These are phyloP conservation scores for Candida schatavii DNA, from an alignment of 805 yeast genomes.

Conservation along the genomic window DNA sequence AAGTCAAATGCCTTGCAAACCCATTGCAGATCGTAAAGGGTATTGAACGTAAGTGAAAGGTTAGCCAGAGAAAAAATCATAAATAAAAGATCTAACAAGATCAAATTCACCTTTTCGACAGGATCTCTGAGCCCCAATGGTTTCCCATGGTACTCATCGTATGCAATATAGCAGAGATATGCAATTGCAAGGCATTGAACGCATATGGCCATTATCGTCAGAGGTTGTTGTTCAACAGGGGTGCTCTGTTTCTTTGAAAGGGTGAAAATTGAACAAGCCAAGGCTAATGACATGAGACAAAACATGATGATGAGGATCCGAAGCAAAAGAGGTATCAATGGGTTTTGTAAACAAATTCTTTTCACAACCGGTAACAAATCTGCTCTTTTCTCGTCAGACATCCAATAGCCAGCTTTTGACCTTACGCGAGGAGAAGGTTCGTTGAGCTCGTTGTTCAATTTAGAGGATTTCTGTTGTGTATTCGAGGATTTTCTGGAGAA, in stretches of 20 bases:
- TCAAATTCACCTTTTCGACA: constrained; percentile 72
- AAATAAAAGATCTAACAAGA: constrained; percentile 79
- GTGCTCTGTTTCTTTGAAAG: constrained; percentile 30
- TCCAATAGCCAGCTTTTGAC: constrained; percentile 66
- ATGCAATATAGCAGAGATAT: constrained; percentile 77
- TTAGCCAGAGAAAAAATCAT: constrained; percentile 89
- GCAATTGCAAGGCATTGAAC: constrained; percentile 77
- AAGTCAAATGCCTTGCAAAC: constrained; percentile 43
- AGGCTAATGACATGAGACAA: constrained; percentile 64
- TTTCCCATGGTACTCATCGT: constrained; percentile 88
- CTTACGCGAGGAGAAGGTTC: constrained; percentile 30
- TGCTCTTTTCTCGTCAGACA: constrained; percentile 58
- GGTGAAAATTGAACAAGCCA: constrained; percentile 60
- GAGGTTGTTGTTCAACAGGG: constrained; percentile 68
- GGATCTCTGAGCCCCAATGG: constrained; percentile 91
- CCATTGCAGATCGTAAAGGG: constrained; percentile 80
- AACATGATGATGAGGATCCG: constrained; percentile 50
- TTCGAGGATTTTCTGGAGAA: constrained; percentile 13
- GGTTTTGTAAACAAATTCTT: constrained; percentile 65
- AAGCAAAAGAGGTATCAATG: constrained; percentile 76
- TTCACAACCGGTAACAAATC: constrained; percentile 62
- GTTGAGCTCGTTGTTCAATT: not conserved
- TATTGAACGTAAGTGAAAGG: constrained; percentile 78
- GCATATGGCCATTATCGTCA: constrained; percentile 88
- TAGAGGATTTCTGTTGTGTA: not conserved